Conservation (phyloP, 2,329 filamentous ascomycete species). For the Didymella sp. region DNA sequence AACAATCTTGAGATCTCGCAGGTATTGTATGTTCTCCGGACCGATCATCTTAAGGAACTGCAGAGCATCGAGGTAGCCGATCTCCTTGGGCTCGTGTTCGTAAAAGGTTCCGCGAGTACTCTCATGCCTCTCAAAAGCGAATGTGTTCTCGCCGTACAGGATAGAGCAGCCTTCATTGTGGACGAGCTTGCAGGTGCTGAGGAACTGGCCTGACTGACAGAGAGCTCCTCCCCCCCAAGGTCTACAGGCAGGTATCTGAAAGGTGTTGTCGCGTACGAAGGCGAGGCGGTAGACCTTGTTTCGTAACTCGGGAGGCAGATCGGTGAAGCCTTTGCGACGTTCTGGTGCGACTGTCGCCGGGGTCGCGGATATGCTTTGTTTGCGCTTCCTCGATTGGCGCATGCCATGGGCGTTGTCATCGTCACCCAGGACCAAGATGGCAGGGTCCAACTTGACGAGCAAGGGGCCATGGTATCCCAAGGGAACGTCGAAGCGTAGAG, state of each 20-base stretch:
- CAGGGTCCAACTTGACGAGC: constrained; percentile 51
- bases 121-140: constrained; percentile 52
- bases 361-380: neutral
- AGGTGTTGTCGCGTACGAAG: constrained; percentile 46
- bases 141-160: constrained; percentile 60
- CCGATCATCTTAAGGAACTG: constrained; percentile 58
- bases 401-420: constrained; percentile 26
- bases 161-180: constrained; percentile 56
- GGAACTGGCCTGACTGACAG: constrained; percentile 52
- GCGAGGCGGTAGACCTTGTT: constrained; percentile 56
- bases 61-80: constrained; percentile 56
- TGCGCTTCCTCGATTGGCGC: constrained; percentile 21
- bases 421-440: constrained; percentile 25
- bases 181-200: constrained; percentile 56
- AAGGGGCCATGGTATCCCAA: constrained; percentile 55
- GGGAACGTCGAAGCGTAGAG: constrained; percentile 56
- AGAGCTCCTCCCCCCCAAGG: constrained; percentile 45
- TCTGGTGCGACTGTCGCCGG: neutral
- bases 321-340: constrained; percentile 31
- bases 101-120: constrained; percentile 52
- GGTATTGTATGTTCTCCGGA: constrained; percentile 53
- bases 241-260: constrained; percentile 45
- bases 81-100: constrained; percentile 52
- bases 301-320: constrained; percentile 53
- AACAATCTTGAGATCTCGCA: constrained; percentile 55